Conservation (phyloP, 1,139 yeast genomes). For the Pichia sp. region DNA sequence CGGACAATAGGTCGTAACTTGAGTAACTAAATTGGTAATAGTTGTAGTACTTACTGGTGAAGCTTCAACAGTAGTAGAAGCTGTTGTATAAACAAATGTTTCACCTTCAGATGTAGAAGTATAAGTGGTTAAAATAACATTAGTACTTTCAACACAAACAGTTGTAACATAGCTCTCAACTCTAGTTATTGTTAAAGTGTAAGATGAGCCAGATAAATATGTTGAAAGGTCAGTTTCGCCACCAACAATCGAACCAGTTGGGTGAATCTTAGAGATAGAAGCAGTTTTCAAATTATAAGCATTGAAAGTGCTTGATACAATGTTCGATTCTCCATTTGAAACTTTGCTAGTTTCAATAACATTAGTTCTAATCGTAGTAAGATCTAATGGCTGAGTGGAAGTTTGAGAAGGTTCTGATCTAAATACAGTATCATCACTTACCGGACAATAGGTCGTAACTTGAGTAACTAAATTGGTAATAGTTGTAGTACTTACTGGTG, state of each 20-base stretch:
- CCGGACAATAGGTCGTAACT: constrained; percentile 5
- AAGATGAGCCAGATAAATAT: not conserved
- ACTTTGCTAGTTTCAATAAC: too few species aligned
- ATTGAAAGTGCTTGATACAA: too few species aligned
- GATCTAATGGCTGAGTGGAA: too few species aligned
- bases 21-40: not conserved
- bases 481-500: not conserved
- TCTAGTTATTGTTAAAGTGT: constrained; percentile 11
- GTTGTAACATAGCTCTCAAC: not conserved
- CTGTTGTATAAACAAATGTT: not conserved
- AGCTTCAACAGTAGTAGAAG: not conserved
- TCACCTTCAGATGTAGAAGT: not conserved
- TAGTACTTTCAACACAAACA: not conserved
- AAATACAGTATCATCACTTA: not conserved
- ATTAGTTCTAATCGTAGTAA: too few species aligned
- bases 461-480: not conserved
- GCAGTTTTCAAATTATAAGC: too few species aligned
- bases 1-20: constrained; percentile 5
- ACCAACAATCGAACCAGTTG: not conserved
- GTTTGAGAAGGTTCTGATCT: not conserved
- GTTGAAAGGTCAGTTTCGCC: not conserved
- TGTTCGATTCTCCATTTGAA: too few species aligned
- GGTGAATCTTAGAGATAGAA: too few species aligned
- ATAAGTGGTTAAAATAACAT: not conserved
- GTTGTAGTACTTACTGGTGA: not conserved